Evolutionary conservation across 192 early-diverging fungal species (phyloP), one percentile per base, ranked within the genome.

Genomic region (Fimicolochytrium jonesii): DNA sequence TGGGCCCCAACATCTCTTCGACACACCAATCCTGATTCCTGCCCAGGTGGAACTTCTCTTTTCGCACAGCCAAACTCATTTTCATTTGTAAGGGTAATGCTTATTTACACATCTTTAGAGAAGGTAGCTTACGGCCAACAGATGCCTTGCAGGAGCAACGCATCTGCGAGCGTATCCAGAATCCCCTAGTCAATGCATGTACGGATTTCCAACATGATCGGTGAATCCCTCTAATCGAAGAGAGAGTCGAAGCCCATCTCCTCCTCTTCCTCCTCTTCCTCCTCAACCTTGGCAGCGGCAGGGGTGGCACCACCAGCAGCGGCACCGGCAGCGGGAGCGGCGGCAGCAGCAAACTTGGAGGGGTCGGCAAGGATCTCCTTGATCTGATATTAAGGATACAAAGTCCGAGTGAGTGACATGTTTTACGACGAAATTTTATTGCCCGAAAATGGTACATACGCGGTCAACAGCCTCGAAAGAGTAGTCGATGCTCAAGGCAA

Each of bases 341-440:
- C 92, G 61, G 89, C 90, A 35, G 83, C 86, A 56, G 93, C 91
- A 74, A 93, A 86, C 57, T 88, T 89, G 67, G 82, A 79, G 67
- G 93, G 93, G 82, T 98, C 88, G 66, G 86, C 91, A 66, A 98
- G 82, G 79, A 88, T 89, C 72, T 89, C 92, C 87, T 94, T 94
- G 83, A 98, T 87, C 83, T 90, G 66, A 62, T 31, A 68, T 13
- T n/a, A 51, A 46, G 17, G 22, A 23, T 30, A 80, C 82, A 80
- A 87, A 84, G 81, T 83, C 81, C 84, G 78, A 87, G 85, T 86
- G 81, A 76, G 73, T 76, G 66, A 57, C 75, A n/a, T n/a, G 75
- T 72, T 78, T 18, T 59, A 67, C 73, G 82, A 51, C 65, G 51
- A 42, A 59, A 70, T 72, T 13, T n/a, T n/a, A n/a, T n/a, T n/a